Evolutionary conservation across 371 early-diverging fungal genomes (phyloP), one percentile per base, ranked within the genome.

Genomic region (Funneliformis caledonium): DNA sequence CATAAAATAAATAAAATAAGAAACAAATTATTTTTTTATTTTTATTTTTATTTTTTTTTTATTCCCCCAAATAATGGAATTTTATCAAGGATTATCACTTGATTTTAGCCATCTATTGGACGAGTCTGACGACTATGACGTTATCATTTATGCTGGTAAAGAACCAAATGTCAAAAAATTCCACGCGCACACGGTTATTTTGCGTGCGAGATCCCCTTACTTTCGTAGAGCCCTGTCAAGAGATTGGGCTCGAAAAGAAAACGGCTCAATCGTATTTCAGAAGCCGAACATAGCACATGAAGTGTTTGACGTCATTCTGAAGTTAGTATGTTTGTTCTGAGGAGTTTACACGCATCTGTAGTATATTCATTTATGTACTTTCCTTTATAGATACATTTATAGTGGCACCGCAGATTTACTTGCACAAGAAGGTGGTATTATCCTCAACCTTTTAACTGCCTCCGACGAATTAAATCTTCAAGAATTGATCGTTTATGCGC

Each of bases 191-290:
- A 67, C 78, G 8, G 67, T 78, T 0, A 78, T 78, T 50, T 68
- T 78, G 47, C 78, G 78, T n/a, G 78, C 78, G 37, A 64, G 78
- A 22, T 78, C 67, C 31, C 67, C 67, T 26, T 78, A 78, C 48
- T 78, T 78, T 78, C 78, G 78, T 10, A 64, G 78, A 42, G 68
- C 78, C 2, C 67, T 78, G 11, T 78, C 78, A 31, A 65, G 68
- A 67, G 78, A 78, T 37, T 78, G 78, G 78, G 78, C 68, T 6
- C 67, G 31, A 61, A 78, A 78, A 65, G 78, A 78, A 33, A 52
- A 68, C 31, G 78, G 68, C 6, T 50, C 61, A 48, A 67, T 78
- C 10, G 68, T 78, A 16, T 78, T 78, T 68, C 52, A 78, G 3
- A 78, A 78, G 50, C 78, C 78, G 6, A 78, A 78, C 37, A 78